Evolutionary conservation across 352 stramenopile species (phyloP).

Genomic region (Phytophthora pinifolia): DNA sequence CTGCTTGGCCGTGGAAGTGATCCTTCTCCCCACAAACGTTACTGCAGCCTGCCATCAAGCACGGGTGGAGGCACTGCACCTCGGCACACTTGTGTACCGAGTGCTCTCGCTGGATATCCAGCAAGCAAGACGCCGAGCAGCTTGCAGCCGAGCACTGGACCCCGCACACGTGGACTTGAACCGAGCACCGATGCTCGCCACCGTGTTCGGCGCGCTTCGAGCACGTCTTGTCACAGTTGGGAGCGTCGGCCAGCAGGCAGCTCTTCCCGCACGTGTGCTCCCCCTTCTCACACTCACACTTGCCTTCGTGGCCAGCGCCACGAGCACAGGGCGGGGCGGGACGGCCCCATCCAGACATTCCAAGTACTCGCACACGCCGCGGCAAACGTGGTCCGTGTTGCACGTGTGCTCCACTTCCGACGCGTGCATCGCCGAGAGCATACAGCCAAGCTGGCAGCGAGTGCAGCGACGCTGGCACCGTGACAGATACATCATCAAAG

Average conservation of each 20-base stretch:
- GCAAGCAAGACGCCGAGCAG: conserved; percentile 38
- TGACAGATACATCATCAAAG: conserved; percentile 24
- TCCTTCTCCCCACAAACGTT: conserved; percentile 35
- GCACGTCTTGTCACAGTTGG: conserved; percentile 47
- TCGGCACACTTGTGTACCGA: conserved; percentile 54
- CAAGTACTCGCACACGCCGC: conserved; percentile 33
- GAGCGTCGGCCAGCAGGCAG: conserved; percentile 29
- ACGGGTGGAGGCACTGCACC: conserved; percentile 47
- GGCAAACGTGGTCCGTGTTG: conserved; percentile 36
- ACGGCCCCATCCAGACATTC: conserved; percentile 11
- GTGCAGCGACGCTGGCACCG: conserved; percentile 51
- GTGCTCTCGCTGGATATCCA: conserved; percentile 47
- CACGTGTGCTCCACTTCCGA: conserved; percentile 35
- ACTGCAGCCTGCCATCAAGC: conserved; percentile 48
- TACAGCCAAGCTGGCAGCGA: conserved; percentile 54
- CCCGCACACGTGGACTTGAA: conserved; percentile 44
- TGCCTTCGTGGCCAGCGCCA: conserved; percentile 43
- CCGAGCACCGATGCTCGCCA: conserved; percentile 40
- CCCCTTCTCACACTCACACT: conserved; percentile 43
- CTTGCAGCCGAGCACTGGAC: conserved; percentile 30
- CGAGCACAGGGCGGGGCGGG: conserved; percentile 30
- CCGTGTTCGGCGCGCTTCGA: conserved; percentile 27
- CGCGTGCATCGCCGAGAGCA: conserved; percentile 37
- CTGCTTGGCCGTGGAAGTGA: conserved; percentile 53
- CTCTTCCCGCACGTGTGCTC: conserved; percentile 49